These are phyloP conservation scores for Leccinum ponderosum DNA, from an alignment of 1,284 basidiomycete species.

Conservation along the genomic window DNA sequence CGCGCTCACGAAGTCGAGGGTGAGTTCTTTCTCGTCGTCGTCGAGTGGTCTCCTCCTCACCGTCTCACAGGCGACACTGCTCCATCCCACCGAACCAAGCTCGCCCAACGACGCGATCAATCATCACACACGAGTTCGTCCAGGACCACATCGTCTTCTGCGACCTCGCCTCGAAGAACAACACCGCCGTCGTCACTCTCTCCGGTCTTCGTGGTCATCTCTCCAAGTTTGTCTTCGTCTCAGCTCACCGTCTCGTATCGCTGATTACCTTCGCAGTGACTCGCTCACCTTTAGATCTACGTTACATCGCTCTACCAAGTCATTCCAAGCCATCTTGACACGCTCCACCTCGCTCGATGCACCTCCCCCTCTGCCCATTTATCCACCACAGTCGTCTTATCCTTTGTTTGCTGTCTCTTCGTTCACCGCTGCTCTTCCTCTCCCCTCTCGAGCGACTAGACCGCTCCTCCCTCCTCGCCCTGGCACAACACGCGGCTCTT, in stretches of 20 bases:
- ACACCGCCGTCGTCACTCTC: constrained; percentile 65
- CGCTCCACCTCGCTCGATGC: constrained; percentile 51
- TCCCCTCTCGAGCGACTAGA: constrained; percentile 63
- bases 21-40: constrained; percentile 33
- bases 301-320: constrained; percentile 59
- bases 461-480: constrained; percentile 67
- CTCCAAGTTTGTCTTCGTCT: constrained; percentile 44
- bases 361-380: constrained; percentile 48
- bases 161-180: constrained; percentile 47
- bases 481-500: constrained; percentile 19
- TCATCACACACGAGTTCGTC: constrained; percentile 64
- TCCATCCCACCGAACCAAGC: constrained; percentile 67
- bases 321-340: constrained; percentile 59
- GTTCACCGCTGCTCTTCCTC: constrained; percentile 56
- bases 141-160: constrained; percentile 76
- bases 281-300: constrained; percentile 65
- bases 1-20: constrained; percentile 69
- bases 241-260: constrained; percentile 3
- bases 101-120: constrained; percentile 48
- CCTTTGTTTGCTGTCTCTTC: constrained; percentile 54
- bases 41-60: constrained; percentile 1
- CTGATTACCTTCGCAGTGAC: constrained; percentile 41
- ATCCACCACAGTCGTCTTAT: constrained; percentile 41
- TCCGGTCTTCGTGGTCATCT: constrained; percentile 79
- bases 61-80: constrained; percentile 62